Evolutionary conservation across 257 asterid species (phyloP).

Genomic region (Primulina tabacum): DNA sequence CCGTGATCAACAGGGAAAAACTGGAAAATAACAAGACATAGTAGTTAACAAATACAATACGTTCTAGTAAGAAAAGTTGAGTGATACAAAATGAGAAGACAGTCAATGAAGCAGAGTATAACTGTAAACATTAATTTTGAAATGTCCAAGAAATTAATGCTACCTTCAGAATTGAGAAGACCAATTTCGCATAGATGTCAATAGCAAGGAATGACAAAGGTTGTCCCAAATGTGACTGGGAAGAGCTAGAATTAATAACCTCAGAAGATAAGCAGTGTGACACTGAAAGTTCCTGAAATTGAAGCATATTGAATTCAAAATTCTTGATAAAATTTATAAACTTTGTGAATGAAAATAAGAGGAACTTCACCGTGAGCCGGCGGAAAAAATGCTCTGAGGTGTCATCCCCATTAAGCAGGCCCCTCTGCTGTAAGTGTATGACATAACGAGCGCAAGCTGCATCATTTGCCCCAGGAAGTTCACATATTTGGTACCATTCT

Average conservation of each 20-base stretch:
- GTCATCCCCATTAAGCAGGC: conserved; percentile 92
- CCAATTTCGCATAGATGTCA: conserved; percentile 80
- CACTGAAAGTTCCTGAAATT: conserved; percentile 77
- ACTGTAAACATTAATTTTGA: background rate
- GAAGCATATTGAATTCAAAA: conserved; percentile 13
- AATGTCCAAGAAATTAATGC: conserved; percentile 22
- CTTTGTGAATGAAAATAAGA: background rate
- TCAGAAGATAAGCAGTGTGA: conserved; percentile 85
- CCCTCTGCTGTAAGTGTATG: conserved; percentile 61
- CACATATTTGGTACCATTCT: conserved; percentile 88
- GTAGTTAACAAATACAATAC: conserved; percentile 23
- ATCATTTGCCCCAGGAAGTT: conserved; percentile 80
- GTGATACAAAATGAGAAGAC: background rate
- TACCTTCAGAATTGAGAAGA: conserved; percentile 85
- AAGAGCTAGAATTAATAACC: conserved; percentile 57
- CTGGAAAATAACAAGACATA: conserved; percentile 41
- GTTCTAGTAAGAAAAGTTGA: background rate
- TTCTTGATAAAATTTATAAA: conserved; percentile 10
- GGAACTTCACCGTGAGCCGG: conserved; percentile 56
- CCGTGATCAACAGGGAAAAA: conserved; percentile 80
- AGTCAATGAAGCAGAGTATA: background rate
- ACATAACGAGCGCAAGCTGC: conserved; percentile 67
- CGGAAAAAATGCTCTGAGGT: conserved; percentile 82
- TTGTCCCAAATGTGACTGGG: conserved; percentile 67
- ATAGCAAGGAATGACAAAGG: conserved; percentile 90